Evolutionary conservation across 164 flowering plant genomes (phyloP).

Genomic region (Akebia trifoliata): DNA sequence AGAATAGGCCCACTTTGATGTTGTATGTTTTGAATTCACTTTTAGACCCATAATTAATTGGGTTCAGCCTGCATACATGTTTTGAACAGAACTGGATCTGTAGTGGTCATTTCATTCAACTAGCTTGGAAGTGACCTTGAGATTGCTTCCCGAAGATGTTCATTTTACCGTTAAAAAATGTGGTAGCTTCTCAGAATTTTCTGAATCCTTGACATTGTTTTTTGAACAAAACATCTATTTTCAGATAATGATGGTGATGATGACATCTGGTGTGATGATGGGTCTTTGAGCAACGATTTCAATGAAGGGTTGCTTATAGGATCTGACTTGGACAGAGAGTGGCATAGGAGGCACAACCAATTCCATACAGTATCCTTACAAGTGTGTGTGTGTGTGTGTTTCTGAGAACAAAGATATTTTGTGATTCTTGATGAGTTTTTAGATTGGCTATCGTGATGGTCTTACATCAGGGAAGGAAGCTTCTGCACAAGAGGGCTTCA

Average conservation of each 20-base stretch:
- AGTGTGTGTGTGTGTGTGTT: too few relatives aligned
- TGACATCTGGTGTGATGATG: slow-evolving; percentile 43
- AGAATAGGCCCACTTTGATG: too few relatives aligned
- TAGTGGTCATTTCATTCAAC: too few relatives aligned
- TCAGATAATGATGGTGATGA: slow-evolving; percentile 29
- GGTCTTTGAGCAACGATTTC: slow-evolving; percentile 28
- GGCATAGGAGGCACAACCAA: slow-evolving; percentile 55
- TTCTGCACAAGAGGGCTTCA: slow-evolving; percentile 82
- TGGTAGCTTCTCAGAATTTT: too few relatives aligned
- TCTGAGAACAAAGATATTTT: background rate
- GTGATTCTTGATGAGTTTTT: slow-evolving; percentile 16
- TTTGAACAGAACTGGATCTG: too few relatives aligned
- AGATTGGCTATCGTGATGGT: slow-evolving; percentile 91
- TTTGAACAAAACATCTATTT: slow-evolving; percentile 4
- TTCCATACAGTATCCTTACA: slow-evolving; percentile 51
- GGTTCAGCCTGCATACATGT: too few relatives aligned
- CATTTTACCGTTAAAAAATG: too few relatives aligned
- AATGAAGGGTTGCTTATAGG: slow-evolving; percentile 22
- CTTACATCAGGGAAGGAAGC: slow-evolving; percentile 71
- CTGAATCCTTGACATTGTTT: too few relatives aligned
- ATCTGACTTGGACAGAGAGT: slow-evolving; percentile 61
- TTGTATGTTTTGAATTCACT: too few relatives aligned
- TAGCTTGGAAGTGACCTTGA: too few relatives aligned
- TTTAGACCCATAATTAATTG: too few relatives aligned
- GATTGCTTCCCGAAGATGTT: too few relatives aligned